Conservation (phyloP, 78 protist genomes). For the Dictyostelium brefeldianum region DNA sequence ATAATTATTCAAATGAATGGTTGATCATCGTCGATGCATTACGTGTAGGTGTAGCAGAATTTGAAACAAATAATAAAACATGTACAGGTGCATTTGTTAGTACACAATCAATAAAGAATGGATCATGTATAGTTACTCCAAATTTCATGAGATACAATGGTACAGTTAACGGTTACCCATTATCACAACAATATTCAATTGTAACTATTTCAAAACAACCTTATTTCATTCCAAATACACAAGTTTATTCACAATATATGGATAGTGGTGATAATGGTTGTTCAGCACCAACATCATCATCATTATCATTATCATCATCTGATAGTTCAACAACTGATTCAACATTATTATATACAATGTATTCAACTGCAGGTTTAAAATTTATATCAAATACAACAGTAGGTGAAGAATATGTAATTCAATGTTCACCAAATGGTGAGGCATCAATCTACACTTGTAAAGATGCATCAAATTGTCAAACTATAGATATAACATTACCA, state of each 20-base stretch:
- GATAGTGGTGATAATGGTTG: conserved; percentile 1
- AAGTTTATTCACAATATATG: background rate
- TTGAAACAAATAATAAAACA: background rate
- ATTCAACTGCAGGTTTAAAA: background rate
- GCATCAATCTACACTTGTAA: background rate
- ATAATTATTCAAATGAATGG: background rate
- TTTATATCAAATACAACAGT: background rate
- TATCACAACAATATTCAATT: background rate
- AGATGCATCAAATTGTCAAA: background rate
- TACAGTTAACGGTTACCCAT: background rate
- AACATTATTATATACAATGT: background rate
- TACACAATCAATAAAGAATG: background rate
- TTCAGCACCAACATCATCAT: background rate
- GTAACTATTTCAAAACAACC: background rate
- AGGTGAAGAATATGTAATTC: background rate
- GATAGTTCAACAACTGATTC: background rate
- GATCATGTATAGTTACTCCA: background rate
- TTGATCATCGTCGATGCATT: background rate
- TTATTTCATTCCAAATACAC: background rate
- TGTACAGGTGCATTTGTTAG: background rate
- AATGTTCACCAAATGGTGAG: background rate
- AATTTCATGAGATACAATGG: background rate
- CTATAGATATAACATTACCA: background rate
- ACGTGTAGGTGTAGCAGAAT: background rate
- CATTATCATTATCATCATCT: background rate